A percentile compares a stretch with the other conserved stretches of the same genome.
Conservation (phyloP, 331 rosid genomes). For the Quercus lobata region DNA sequence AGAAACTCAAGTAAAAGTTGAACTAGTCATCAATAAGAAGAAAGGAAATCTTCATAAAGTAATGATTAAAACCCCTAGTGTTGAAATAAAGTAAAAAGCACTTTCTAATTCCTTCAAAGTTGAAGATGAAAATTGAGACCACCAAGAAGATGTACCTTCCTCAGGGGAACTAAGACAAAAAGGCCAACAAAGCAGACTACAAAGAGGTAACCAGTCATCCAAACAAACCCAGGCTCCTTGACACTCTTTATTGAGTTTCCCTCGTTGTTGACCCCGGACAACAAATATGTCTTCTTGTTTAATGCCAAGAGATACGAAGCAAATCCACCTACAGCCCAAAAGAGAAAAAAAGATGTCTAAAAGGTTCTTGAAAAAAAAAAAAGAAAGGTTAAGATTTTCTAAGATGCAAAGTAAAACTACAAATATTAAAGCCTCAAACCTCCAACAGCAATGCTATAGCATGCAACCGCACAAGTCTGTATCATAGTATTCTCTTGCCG, state of each 20-base stretch:
- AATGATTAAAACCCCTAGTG: background rate
- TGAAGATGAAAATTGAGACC: background rate
- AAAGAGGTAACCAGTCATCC: conserved; percentile 83
- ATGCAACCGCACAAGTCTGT: conserved; percentile 91
- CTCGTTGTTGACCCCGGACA: conserved; percentile 61
- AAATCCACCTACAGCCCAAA: conserved; percentile 69
- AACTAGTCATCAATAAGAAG: no score
- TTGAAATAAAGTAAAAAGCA: background rate
- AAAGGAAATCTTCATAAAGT: background rate
- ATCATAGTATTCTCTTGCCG: conserved; percentile 94
- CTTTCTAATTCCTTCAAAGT: background rate
- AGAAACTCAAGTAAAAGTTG: no score
- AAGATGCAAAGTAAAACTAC: background rate
- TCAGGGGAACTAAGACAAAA: conserved; percentile 84
- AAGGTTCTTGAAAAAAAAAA: background rate
- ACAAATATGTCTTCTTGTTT: conserved; percentile 70
- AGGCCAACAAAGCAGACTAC: conserved; percentile 97
- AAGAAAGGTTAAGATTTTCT: background rate
- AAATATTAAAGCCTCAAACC: conserved; percentile 30
- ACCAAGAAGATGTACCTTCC: conserved; percentile 49
- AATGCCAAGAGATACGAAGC: conserved; percentile 83
- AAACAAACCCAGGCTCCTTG: conserved; percentile 88
- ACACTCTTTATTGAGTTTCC: conserved; percentile 51
- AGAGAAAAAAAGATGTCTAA: background rate
- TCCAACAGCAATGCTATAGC: conserved; percentile 81